These are phyloP conservation scores for Brassica balearica DNA, from an alignment of 441 rosid species.

Conservation along the genomic window DNA sequence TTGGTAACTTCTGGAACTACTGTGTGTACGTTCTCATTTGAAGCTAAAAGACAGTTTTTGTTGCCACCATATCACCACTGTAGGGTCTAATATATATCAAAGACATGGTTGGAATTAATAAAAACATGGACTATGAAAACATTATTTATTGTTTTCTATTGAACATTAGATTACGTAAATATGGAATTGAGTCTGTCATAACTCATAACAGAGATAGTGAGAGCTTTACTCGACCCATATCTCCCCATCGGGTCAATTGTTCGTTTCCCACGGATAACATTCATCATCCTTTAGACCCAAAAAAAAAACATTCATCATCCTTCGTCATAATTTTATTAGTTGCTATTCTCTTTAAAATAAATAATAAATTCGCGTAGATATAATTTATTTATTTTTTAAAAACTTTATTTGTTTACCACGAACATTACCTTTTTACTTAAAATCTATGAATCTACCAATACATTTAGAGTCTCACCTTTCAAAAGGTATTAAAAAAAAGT, in stretches of 20 bases:
- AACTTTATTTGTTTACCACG: background rate
- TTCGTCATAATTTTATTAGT: no score
- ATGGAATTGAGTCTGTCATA: background rate
- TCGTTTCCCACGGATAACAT: no score
- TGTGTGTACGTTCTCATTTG: background rate
- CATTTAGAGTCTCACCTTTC: background rate
- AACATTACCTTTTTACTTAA: background rate
- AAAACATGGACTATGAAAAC: background rate
- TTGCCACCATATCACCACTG: background rate
- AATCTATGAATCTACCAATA: background rate
- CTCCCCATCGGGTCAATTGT: no score
- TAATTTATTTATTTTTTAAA: no score
- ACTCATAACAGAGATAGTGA: background rate
- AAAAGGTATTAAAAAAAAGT: no score
- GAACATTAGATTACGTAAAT: background rate
- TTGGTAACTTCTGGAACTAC: background rate
- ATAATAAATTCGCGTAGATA: no score
- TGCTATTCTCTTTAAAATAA: no score
- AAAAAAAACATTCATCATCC: no score
- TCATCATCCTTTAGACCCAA: no score
- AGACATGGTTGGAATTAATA: background rate
- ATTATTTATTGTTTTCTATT: background rate
- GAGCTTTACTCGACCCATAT: background rate
- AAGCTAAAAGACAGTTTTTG: background rate
- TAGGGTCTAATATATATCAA: background rate